A percentile compares a stretch with the other conserved stretches of the same genome.
Conservation (phyloP, 1,284 basidiomycete species). For the Tremellales sp. region DNA sequence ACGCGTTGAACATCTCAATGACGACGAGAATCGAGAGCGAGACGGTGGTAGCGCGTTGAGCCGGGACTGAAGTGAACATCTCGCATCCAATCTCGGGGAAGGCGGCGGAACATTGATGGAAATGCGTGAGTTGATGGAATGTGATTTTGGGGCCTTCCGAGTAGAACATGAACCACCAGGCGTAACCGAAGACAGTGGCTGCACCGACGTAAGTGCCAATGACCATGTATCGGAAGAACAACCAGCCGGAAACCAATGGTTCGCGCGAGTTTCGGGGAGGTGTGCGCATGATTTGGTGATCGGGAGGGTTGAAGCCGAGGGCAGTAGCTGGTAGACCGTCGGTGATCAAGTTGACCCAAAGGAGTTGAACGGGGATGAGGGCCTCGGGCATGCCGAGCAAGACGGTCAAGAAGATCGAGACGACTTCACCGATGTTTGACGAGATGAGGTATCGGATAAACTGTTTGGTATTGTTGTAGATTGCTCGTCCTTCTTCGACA, state of each 20-base stretch:
- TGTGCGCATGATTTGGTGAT: constrained; percentile 92
- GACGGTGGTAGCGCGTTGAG: constrained; percentile 88
- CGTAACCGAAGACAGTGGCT: constrained; percentile 93
- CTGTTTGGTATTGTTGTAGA: constrained; percentile 99
- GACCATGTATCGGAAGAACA: constrained; percentile 92
- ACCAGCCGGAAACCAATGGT: constrained; percentile 85
- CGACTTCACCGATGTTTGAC: constrained; percentile 97
- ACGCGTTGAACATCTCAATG: constrained; percentile 99
- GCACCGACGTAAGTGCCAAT: constrained; percentile 91
- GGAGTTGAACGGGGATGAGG: constrained; percentile 91
- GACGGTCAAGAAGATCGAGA: constrained; percentile 95
- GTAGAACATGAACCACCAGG: constrained; percentile 98
- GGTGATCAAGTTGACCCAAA: constrained; percentile 95
- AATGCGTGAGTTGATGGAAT: constrained; percentile 91
- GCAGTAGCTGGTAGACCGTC: constrained; percentile 93
- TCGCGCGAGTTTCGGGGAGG: constrained; percentile 84
- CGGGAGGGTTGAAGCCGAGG: constrained; percentile 94
- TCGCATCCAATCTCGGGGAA: constrained; percentile 89
- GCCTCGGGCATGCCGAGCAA: constrained; percentile 98
- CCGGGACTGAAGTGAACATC: constrained; percentile 84
- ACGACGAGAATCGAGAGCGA: constrained; percentile 67
- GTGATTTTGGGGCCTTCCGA: constrained; percentile 84
- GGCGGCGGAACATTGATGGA: constrained; percentile 76
- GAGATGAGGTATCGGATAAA: constrained; percentile 69
- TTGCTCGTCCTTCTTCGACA: constrained; percentile 92